Evolutionary conservation across 495 filamentous ascomycete species (phyloP), one percentile per base, ranked within the genome.

Genomic region (Penicillium crystallinum): DNA sequence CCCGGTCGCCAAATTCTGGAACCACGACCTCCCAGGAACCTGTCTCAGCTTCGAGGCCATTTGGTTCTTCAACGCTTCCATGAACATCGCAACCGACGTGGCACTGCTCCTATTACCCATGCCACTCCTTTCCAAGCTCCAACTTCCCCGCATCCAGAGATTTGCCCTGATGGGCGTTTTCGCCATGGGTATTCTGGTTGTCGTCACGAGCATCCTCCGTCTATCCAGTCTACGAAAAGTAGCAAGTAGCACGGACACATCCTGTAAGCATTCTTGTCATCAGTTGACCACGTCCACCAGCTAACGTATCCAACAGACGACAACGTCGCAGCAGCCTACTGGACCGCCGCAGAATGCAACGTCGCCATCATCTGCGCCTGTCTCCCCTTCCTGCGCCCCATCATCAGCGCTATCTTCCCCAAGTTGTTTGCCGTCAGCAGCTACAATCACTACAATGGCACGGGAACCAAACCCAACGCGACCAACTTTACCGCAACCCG

Each of bases 261-360:
- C 71, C 62, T 78, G 52, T 83, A 72, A 76, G 85, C 84, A 1
- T 56, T 83, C 0, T 78, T 81, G 0, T 2, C n/a, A 4, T 2
- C 8, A 0, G 1, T 18, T 12, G 0, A 9, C 2, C 0, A 7
- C 54, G 82, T 85, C 77, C 5, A 14, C n/a, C 1, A 21, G 15
- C 49, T 53, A 51, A 57, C 34, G 19, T 40, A 44, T 1, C 9
- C 15, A 33, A 55, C 50, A 73, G 70, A 62, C 64, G 75, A 76
- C 54, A 82, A 81, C 58, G 74, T 81, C 27, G 73, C 66, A 36
- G 73, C 75, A 5, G 78, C 79, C 0, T 79, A 74, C 58, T 96
- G 89, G 90, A 90, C 86, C 15, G 86, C 86, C 21, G 81, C 95
- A 49, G 90, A 95, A 66, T 88, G 91, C 67, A 90, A 95, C 64